Base-by-base conservation (phyloP, 148 eudicot genomes). In the Agrostemma githago region DNA sequence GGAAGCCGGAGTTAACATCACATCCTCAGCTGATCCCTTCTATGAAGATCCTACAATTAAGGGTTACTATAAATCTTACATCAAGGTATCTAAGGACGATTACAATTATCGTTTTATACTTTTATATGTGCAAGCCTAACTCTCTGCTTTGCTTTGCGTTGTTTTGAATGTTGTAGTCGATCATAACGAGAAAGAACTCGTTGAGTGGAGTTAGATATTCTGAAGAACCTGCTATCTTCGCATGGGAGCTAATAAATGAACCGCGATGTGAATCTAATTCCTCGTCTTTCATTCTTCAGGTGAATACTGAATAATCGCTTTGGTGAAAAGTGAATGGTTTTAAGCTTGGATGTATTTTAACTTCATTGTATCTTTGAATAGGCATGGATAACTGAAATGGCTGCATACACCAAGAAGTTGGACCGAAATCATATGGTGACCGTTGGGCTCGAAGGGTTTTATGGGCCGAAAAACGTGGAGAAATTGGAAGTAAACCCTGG, bases 331-430 rank as follows among this genome's bases (percentile, higher is more conserved):
- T n/a, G 14, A 11, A 51, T 10, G 56, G 56, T 51, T 51, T 11
- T 8, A 14, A 8, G 54, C 2, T 48, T 48, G 12, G 2, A 11
- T 14, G 9, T 9, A 11, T 48, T 48, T 12, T 48, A 48, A 14
- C 54, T 48, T 48, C 14, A 12, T 41, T 44, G 6, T 20, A 3
- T 17, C n/a, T n/a, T 44, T 58, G 10, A 43, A 74, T 64, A 85
- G 91, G 83, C 76, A 70, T 86, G 89, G 89, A 86, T 84, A 54
- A 66, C 74, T 6, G 89, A 86, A 72, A 88, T 86, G 89, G 86
- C 83, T 53, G 85, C 86, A 5, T 82, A 68, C 75, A 66, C 79
- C 16, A 86, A 86, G 78, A 83, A 82, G 51, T 51, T 86, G 72
- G 89, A 88, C 76, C 43, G 60, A 34, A 86, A 85, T 19, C 92